Percentiles rank a stretch among this genome's conserved stretches.
Conservation (phyloP, 1,284 basidiomycete species). For the Meira nashicola region DNA sequence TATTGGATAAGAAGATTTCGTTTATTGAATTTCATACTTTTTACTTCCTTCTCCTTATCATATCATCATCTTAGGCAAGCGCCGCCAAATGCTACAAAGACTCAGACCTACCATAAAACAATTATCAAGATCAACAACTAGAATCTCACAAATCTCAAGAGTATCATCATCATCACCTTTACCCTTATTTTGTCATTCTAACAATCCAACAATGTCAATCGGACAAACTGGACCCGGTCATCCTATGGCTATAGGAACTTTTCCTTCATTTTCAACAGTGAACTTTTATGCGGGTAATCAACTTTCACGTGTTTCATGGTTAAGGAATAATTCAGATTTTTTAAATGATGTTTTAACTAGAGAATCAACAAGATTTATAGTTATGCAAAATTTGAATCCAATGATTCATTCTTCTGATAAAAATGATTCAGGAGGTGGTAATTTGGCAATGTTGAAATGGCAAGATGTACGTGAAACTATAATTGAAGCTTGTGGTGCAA, state of each 20-base stretch:
- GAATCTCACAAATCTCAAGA: too few relatives aligned
- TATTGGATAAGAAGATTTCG: too few relatives aligned
- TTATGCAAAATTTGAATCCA: slow-evolving; percentile 49
- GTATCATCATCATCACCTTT: too few relatives aligned
- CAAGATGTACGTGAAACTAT: slow-evolving; percentile 40
- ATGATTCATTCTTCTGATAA: slow-evolving; percentile 28
- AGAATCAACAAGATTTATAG: slow-evolving; percentile 44
- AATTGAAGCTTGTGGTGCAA: background rate
- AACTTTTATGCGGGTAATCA: slow-evolving; percentile 45
- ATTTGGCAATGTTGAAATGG: slow-evolving; percentile 46
- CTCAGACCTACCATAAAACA: too few relatives aligned
- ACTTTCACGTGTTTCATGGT: slow-evolving; percentile 50
- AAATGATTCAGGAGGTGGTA: slow-evolving; percentile 4
- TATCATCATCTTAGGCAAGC: too few relatives aligned
- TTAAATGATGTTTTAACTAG: slow-evolving; percentile 48
- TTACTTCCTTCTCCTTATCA: too few relatives aligned
- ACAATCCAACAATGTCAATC: too few relatives aligned
- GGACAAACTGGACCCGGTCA: background rate
- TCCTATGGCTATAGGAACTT: background rate
- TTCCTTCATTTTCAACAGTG: slow-evolving; percentile 22
- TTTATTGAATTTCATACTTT: too few relatives aligned
- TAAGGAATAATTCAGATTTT: slow-evolving; percentile 46
- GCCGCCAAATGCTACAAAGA: too few relatives aligned
- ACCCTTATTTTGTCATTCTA: too few relatives aligned
- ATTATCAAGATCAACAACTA: too few relatives aligned